Base-by-base conservation (phyloP, 139 green algal species). In the Volvox reticuliferus region DNA sequence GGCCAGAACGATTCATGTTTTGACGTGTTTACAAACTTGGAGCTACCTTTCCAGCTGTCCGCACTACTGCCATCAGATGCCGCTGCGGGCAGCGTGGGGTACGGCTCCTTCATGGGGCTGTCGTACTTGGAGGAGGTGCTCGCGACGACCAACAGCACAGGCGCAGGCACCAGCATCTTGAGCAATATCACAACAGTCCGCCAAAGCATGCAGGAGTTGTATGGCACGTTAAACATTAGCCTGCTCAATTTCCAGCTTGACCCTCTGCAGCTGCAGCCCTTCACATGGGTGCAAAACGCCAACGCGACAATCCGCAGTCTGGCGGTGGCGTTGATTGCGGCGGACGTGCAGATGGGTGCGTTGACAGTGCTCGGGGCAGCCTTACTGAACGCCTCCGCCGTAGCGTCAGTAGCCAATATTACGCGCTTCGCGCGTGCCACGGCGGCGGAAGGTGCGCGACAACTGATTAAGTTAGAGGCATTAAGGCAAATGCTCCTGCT, bases 291-390 rank as follows among this genome's bases (percentile, higher is more conserved):
- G 50, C 20, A 32, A 3, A 90, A 69, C 55, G 32, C 30, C n/a
- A 17, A 32, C 5, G 13, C 22, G 0, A 44, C 20, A 18, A 62
- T 22, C 9, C 71, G 86, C 6, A 63, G 3, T 0, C 73, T 90
- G 50, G 86, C 44, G 21, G 86, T 90, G 73, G 86, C 86, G n/a
- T 16, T 83, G 6, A 50, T 90, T 12, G 71, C 86, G 50, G 86
- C 73, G 20, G 86, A 90, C 21, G 22, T 71, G 26, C 32, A 88
- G 82, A 63, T 88, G 16, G 67, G 67, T 28, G 85, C 85, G 2
- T 17, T 89, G 37, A 26, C 50, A 26, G 44, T 12, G 24, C 30
- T 89, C 37, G 85, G 85, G n/a, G 36, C 44, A 16, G 85, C 85
- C n/a, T 68, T 89, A 26, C 85, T 89, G 37, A 61, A 26, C 28